These are phyloP conservation scores for Neonectria sp. DNA, from an alignment of 2,329 filamentous ascomycete species.

Conservation along the genomic window DNA sequence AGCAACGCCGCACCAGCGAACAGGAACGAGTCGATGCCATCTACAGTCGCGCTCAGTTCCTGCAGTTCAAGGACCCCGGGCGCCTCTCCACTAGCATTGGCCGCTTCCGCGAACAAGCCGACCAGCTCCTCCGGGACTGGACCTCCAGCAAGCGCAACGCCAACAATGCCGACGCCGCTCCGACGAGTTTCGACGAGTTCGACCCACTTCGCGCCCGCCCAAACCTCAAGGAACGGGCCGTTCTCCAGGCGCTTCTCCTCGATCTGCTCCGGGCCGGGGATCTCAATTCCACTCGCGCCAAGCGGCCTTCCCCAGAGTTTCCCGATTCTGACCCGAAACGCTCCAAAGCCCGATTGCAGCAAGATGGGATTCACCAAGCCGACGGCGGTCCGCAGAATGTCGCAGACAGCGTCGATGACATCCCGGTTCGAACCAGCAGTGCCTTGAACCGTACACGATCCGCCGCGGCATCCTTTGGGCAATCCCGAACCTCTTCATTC, in stretches of 20 bases:
- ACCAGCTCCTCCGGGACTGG: conserved; percentile 39
- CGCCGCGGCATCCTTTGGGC: conserved; percentile 31
- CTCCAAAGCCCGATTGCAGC: conserved; percentile 17
- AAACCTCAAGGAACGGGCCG: conserved; percentile 41
- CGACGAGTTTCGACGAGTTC: conserved; percentile 19
- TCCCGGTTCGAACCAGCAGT: conserved; percentile 42
- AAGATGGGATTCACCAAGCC: not conserved
- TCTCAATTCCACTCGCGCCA: conserved; percentile 36
- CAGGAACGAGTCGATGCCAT: conserved; percentile 43
- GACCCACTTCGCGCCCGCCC: conserved; percentile 43
- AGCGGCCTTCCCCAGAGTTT: conserved; percentile 44
- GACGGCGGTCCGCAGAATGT: not conserved
- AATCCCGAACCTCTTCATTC: conserved; percentile 35
- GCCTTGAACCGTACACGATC: conserved; percentile 14
- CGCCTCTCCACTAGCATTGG: conserved; percentile 41
- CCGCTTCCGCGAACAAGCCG: conserved; percentile 43
- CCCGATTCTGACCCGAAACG: conserved; percentile 35
- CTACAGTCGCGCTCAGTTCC: conserved; percentile 37
- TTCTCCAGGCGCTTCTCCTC: conserved; percentile 45
- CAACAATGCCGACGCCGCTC: conserved; percentile 38
- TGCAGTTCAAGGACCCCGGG: conserved; percentile 40
- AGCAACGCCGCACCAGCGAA: conserved; percentile 39
- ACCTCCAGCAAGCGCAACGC: conserved; percentile 29
- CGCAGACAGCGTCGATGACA: conserved; percentile 37
- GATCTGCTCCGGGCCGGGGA: conserved; percentile 32